Conservation (phyloP, 78 protist species). For the Acrasis kona region DNA sequence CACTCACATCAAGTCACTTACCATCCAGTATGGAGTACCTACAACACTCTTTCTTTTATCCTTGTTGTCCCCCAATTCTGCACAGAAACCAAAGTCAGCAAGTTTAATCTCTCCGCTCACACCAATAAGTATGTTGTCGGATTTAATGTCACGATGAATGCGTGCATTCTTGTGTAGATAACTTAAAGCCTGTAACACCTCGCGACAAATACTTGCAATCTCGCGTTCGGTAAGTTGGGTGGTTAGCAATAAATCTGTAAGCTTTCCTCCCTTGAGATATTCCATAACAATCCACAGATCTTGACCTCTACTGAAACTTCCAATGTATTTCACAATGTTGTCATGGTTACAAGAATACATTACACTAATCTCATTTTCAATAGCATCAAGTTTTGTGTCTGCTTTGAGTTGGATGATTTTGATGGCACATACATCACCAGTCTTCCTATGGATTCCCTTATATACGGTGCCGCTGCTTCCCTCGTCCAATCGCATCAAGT, state of each 20-base stretch:
- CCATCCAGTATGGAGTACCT: slow-evolving; percentile 36
- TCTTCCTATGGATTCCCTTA: not conserved
- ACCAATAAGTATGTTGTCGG: slow-evolving; percentile 47
- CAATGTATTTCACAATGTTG: not conserved
- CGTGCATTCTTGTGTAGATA: slow-evolving; percentile 49
- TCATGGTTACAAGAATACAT: not conserved
- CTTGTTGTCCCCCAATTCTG: not conserved
- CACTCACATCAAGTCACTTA: too few relatives aligned
- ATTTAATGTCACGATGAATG: slow-evolving; percentile 66
- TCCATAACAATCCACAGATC: not conserved
- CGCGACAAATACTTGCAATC: not conserved
- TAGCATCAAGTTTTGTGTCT: not conserved
- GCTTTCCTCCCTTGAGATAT: not conserved
- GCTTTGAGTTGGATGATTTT: too few relatives aligned
- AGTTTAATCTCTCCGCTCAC: not conserved
- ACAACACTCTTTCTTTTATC: not conserved
- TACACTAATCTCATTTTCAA: not conserved
- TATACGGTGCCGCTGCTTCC: not conserved
- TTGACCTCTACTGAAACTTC: not conserved
- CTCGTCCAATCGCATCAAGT: not conserved
- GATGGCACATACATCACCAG: not conserved
- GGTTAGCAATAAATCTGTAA: not conserved
- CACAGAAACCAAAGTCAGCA: not conserved
- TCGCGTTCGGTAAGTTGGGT: not conserved
- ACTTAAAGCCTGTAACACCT: slow-evolving; percentile 26